Percentiles rank a stretch among this genome's conserved stretches.
Evolutionary conservation across 805 yeast genomes (phyloP).

Genomic region (Wickerhamia fluorescens): DNA sequence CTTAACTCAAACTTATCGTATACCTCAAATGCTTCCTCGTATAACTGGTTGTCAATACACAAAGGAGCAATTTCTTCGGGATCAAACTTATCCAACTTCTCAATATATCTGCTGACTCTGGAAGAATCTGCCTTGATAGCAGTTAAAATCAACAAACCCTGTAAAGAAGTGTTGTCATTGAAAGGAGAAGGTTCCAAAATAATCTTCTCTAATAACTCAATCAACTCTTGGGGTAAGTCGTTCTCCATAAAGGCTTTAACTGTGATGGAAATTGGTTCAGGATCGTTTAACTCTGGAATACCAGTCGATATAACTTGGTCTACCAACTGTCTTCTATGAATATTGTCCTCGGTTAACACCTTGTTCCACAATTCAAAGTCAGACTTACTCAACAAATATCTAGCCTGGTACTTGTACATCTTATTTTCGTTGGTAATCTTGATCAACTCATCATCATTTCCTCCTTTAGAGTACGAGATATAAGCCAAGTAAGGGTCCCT

Average conservation of each 20-base stretch:
- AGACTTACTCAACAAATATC: slow-evolving; percentile 85
- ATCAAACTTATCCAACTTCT: slow-evolving; percentile 84
- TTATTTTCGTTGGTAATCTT: slow-evolving; percentile 92
- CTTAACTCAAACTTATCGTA: slow-evolving; percentile 78
- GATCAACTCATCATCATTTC: slow-evolving; percentile 82
- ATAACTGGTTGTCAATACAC: slow-evolving; percentile 79
- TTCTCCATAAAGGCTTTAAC: slow-evolving; percentile 96
- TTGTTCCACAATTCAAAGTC: slow-evolving; percentile 75
- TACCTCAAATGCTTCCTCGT: slow-evolving; percentile 92
- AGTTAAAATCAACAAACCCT: slow-evolving; percentile 86
- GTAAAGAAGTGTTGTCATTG: slow-evolving; percentile 90
- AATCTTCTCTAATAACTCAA: slow-evolving; percentile 91
- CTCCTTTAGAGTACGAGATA: slow-evolving; percentile 95
- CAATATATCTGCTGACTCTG: slow-evolving; percentile 76
- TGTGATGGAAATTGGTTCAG: slow-evolving; percentile 88
- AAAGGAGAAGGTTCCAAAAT: slow-evolving; percentile 96
- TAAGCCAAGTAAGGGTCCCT: slow-evolving; percentile 98
- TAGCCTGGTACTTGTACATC: slow-evolving; percentile 99
- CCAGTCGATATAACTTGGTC: slow-evolving; percentile 96
- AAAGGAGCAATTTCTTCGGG: slow-evolving; percentile 90
- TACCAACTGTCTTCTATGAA: slow-evolving; percentile 83
- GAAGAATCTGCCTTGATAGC: slow-evolving; percentile 93
- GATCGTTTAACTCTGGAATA: slow-evolving; percentile 86
- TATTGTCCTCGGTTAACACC: slow-evolving; percentile 69
- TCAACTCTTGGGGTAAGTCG: slow-evolving; percentile 85